Evolutionary conservation across 768 basidiomycete species (phyloP), one percentile per base, ranked within the genome.

Genomic region (Suillus bovinus): DNA sequence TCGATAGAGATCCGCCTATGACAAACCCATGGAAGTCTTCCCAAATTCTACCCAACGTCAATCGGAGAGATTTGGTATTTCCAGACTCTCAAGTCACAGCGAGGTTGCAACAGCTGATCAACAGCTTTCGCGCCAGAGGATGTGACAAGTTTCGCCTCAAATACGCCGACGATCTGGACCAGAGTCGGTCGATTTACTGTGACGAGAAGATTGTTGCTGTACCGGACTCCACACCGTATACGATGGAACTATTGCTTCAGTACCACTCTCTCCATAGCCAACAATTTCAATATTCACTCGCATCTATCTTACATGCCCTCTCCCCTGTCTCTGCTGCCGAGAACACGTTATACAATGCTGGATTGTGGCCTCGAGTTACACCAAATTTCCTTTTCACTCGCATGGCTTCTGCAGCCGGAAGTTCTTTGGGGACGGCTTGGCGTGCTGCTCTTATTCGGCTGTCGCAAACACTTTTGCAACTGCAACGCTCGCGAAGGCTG

Each of bases 301-400:
- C 17, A 3, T 1, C 17, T 31, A 14, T 74, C 54, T 34, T 33
- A 36, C 24, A 58, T 4, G 4, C 27, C 36, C 64, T 69, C 53
- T 67, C 13, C 60, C 68, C 74, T 2, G 50, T 16, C 31, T 70
- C 52, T 34, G 9, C 22, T 10, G 61, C 61, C 4, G 74, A 76
- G 61, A 36, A 34, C 5, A 63, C 69, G 5, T 34, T 74, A 2
- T 24, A 50, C 14, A 38, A 47, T 20, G 64, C 72, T 0, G 74
- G 74, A 10, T 69, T 74, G 61, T 81, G 80, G 80, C 81, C 81
- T 16, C 71, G 74, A 5, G 57, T 78, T 20, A 76, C 77, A 4
- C 29, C 68, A 3, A 68, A 67, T 49, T 55, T 66, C 3, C 69
- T 82, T 20, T 67, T 81, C n/a, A 61, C 60, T 20, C 64, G 47